Evolutionary conservation across 257 asterid genomes (phyloP).

Genomic region (Capsicum pubescens): DNA sequence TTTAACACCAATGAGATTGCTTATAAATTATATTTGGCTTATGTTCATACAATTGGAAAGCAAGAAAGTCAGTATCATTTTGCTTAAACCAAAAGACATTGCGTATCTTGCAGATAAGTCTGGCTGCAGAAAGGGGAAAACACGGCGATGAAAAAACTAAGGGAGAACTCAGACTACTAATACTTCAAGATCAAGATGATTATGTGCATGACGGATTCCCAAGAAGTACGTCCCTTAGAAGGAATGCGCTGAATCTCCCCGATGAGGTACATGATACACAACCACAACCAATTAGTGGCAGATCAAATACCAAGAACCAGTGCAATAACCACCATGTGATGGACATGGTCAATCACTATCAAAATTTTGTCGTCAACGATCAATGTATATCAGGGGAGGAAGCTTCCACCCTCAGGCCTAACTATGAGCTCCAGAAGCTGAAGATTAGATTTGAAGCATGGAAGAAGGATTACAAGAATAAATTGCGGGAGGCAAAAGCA

Average conservation of each 20-base stretch:
- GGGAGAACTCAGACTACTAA: constrained; percentile 21
- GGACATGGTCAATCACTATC: constrained; percentile 26
- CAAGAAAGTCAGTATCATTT: neutral
- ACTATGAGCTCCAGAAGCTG: constrained; percentile 54
- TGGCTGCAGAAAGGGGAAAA: neutral
- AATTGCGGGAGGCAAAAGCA: constrained; percentile 55
- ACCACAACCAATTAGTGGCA: constrained; percentile 1
- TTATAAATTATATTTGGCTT: too few species aligned
- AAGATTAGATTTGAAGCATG: constrained; percentile 60
- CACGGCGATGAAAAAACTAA: neutral
- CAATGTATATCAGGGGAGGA: constrained; percentile 7
- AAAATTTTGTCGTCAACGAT: constrained; percentile 19
- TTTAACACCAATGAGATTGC: neutral
- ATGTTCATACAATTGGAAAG: too few species aligned
- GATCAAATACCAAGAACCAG: neutral
- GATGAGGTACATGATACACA: neutral
- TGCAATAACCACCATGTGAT: constrained; percentile 23
- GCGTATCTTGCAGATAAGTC: constrained; percentile 19
- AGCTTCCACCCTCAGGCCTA: constrained; percentile 1
- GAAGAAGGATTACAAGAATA: constrained; percentile 63
- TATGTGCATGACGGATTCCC: neutral
- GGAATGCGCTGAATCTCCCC: neutral
- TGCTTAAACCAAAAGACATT: neutral
- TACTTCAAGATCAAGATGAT: constrained; percentile 21
- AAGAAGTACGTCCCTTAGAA: neutral